These are phyloP conservation scores for Coelastrella sp. DNA, from an alignment of 139 green algal genomes.

Conservation along the genomic window DNA sequence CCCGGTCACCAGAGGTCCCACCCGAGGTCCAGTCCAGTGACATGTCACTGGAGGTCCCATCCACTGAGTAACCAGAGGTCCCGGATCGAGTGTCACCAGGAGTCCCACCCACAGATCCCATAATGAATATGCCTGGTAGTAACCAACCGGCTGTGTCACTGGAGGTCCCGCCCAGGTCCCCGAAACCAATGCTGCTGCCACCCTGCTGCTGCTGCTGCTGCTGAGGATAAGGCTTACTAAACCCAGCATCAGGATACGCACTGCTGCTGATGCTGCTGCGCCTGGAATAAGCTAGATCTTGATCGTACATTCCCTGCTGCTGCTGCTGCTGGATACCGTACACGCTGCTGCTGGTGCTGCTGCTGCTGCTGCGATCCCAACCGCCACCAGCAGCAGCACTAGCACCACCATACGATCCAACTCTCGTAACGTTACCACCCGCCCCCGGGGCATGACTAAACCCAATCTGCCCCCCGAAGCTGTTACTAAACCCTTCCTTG, in stretches of 20 bases:
- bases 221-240: background rate
- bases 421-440: too few relatives aligned
- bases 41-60: background rate
- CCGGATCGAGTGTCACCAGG: background rate
- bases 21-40: background rate
- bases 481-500: background rate
- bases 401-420: too few relatives aligned
- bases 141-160: background rate
- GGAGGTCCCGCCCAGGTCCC: background rate
- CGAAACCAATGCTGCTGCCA: background rate
- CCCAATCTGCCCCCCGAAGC: too few relatives aligned
- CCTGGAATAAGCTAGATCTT: background rate
- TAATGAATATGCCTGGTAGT: background rate
- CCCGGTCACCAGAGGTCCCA: background rate
- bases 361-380: background rate
- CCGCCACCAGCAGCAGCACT: background rate
- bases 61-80: background rate
- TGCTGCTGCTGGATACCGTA: background rate
- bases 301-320: background rate
- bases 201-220: conserved; percentile 8
- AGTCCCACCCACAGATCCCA: background rate
- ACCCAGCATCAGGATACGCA: too few relatives aligned
- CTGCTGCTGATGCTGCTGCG: conserved; percentile 16
- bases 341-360: conserved; percentile 6
- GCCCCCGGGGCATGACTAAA: too few relatives aligned